Percentiles rank a stretch among this genome's conserved stretches.
These are phyloP conservation scores for Arachis stenosperma DNA, from an alignment of 306 rosid genomes.

Conservation along the genomic window DNA sequence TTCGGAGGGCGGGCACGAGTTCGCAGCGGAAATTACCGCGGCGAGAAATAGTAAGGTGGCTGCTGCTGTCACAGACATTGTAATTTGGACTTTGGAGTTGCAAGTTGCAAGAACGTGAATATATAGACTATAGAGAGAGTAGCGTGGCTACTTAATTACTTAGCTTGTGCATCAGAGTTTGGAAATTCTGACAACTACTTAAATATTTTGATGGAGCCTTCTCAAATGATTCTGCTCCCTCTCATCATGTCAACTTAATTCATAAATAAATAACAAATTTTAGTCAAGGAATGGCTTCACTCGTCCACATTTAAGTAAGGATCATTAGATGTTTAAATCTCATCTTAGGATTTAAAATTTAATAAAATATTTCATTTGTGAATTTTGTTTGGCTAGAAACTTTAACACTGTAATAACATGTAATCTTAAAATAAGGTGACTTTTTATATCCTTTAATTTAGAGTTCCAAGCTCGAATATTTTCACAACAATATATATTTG, in stretches of 20 bases:
- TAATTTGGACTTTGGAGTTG: neutral
- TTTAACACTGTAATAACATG: no score
- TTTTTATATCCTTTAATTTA: no score
- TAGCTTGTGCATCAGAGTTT: neutral
- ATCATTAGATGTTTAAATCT: no score
- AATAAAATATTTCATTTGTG: no score
- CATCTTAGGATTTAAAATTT: no score
- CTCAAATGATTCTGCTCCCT: neutral
- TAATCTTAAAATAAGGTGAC: no score
- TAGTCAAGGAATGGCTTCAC: no score
- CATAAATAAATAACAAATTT: no score
- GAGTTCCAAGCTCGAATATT: no score
- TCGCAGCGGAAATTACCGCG: conserved; percentile 32
- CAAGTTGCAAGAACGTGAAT: neutral
- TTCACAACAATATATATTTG: no score
- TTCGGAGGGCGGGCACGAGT: conserved; percentile 71
- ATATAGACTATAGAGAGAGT: neutral
- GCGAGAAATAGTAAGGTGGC: conserved; percentile 33
- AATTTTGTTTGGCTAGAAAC: no score
- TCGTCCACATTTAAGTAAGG: no score
- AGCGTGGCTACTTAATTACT: neutral
- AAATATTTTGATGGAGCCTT: neutral
- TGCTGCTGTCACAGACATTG: conserved; percentile 35
- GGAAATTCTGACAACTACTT: neutral
- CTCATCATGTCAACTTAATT: neutral